A percentile compares a stretch with the other conserved stretches of the same genome.
Evolutionary conservation across 139 green algal genomes (phyloP).

Genomic region (Dunaliella primolecta): DNA sequence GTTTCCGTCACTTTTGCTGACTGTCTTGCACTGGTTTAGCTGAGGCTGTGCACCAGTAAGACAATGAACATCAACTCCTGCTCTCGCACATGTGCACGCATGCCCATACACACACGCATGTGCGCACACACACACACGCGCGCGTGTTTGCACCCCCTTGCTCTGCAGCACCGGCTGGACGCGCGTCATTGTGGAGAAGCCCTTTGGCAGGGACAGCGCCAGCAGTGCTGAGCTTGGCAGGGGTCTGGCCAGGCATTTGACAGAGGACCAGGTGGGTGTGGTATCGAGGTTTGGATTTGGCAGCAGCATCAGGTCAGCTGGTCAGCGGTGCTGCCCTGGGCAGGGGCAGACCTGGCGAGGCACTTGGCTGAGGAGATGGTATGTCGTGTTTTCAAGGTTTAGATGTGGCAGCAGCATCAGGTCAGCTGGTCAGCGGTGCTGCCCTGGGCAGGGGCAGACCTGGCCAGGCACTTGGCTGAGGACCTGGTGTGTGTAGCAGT

Average conservation of each 20-base stretch:
- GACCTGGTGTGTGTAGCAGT: constrained; percentile 51
- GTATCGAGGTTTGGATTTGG: background rate
- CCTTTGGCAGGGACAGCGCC: constrained; percentile 89
- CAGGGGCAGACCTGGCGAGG: constrained; percentile 54
- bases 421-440: constrained; percentile 53
- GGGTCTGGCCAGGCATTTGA: constrained; percentile 76
- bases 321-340: constrained; percentile 74
- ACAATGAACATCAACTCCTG: too few relatives aligned
- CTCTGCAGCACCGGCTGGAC: constrained; percentile 90
- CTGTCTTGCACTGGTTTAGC: too few relatives aligned
- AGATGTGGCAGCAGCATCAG: too few relatives aligned
- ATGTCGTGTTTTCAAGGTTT: too few relatives aligned
- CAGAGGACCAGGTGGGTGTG: constrained; percentile 72
- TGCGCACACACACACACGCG: too few relatives aligned
- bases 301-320: background rate
- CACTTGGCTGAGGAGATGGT: constrained; percentile 85
- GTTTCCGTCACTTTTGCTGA: too few relatives aligned
- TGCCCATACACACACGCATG: too few relatives aligned
- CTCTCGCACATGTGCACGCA: too few relatives aligned
- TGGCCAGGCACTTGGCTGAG: constrained; percentile 84
- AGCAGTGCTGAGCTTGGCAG: constrained; percentile 70
- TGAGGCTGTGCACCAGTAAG: too few relatives aligned
- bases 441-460: constrained; percentile 60
- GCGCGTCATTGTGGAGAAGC: constrained; percentile 99
- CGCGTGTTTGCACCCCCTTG: too few relatives aligned